Conservation (phyloP, 331 rosid genomes). For the Saraca asoca region DNA sequence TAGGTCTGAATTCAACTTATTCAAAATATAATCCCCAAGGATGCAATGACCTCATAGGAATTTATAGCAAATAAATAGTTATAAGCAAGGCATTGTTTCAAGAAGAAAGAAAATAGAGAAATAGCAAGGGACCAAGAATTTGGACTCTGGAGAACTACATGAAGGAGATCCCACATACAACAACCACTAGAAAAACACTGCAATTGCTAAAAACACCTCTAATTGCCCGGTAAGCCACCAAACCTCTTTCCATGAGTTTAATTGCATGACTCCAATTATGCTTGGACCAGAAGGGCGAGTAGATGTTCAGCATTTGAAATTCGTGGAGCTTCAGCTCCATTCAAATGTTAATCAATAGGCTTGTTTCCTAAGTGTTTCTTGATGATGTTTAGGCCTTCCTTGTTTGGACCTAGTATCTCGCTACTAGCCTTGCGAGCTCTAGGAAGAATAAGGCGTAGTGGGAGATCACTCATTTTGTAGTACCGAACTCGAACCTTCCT, state of each 20-base stretch:
- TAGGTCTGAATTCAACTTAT: slow-evolving; percentile 13
- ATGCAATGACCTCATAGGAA: slow-evolving; percentile 12
- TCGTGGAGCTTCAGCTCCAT: too few species aligned
- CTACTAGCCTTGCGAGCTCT: too few species aligned
- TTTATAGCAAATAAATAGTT: slow-evolving; percentile 32
- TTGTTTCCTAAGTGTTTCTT: too few species aligned
- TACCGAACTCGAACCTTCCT: too few species aligned
- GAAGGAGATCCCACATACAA: slow-evolving; percentile 63
- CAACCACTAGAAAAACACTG: slow-evolving; percentile 72
- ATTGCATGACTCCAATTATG: slow-evolving; percentile 72
- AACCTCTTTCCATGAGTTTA: slow-evolving; percentile 77
- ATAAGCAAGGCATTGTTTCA: slow-evolving; percentile 18
- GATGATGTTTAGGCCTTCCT: too few species aligned
- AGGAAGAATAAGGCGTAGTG: too few species aligned
- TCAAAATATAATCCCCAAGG: slow-evolving; percentile 28
- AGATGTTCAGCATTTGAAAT: too few species aligned
- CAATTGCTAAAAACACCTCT: slow-evolving; percentile 70
- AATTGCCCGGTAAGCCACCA: slow-evolving; percentile 72
- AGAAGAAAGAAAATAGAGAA: neutral
- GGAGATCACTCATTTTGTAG: too few species aligned
- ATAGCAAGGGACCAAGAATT: neutral
- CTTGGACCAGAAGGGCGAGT: too few species aligned
- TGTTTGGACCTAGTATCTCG: too few species aligned
- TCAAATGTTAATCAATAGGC: too few species aligned
- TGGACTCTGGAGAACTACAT: slow-evolving; percentile 33